Conservation (phyloP, 192 early-diverging fungal species). For the Umbelopsis isabellina region DNA sequence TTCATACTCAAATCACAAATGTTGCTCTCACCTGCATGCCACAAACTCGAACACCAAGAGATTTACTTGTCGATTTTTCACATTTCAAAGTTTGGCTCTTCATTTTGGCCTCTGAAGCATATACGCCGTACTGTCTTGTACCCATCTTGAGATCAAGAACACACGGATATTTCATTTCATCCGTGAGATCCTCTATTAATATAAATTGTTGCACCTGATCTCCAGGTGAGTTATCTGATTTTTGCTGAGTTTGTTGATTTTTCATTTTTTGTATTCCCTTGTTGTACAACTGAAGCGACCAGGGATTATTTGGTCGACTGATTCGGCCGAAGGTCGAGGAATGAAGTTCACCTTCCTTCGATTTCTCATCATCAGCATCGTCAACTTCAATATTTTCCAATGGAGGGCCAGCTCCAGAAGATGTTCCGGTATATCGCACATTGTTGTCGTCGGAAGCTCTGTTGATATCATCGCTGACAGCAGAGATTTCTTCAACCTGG, state of each 20-base stretch:
- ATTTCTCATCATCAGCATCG: too few relatives aligned
- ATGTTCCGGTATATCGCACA: background rate
- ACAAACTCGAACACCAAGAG: slow-evolving; percentile 93
- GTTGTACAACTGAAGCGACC: slow-evolving; percentile 33
- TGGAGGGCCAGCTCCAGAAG: slow-evolving; percentile 2
- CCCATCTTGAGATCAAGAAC: slow-evolving; percentile 99
- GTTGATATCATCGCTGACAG: background rate
- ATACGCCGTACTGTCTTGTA: slow-evolving; percentile 93
- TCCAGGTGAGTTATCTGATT: background rate
- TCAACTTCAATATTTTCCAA: background rate
- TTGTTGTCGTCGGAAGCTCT: background rate
- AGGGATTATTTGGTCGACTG: slow-evolving; percentile 31
- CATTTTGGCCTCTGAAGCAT: slow-evolving; percentile 81
- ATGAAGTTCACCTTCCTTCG: background rate
- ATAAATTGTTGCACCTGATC: slow-evolving; percentile 73
- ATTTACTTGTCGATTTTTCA: slow-evolving; percentile 87
- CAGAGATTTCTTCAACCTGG: too few relatives aligned
- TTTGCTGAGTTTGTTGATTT: slow-evolving; percentile 1
- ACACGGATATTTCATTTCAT: slow-evolving; percentile 86
- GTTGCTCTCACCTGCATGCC: slow-evolving; percentile 93
- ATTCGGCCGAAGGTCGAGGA: slow-evolving; percentile 1
- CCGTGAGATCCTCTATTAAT: slow-evolving; percentile 91
- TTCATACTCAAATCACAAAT: slow-evolving; percentile 10
- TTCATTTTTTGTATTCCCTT: slow-evolving; percentile 30
- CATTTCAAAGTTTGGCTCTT: slow-evolving; percentile 92